These are phyloP conservation scores for Malus hybrid DNA, from an alignment of 331 rosid species.

Conservation along the genomic window DNA sequence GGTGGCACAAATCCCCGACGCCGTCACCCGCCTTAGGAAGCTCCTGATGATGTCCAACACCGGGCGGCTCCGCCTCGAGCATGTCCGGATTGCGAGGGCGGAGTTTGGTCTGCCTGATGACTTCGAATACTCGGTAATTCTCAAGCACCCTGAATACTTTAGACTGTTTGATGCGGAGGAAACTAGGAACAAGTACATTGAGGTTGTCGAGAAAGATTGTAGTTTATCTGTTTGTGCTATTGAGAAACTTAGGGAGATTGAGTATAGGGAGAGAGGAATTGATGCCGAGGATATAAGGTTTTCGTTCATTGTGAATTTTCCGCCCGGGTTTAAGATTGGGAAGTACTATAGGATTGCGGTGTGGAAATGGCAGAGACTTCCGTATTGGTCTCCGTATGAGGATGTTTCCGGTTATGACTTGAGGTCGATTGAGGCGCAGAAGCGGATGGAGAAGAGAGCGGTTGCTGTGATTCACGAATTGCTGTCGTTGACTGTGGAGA, in stretches of 20 bases:
- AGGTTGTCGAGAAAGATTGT: slow-evolving; percentile 47
- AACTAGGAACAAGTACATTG: slow-evolving; percentile 80
- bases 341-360: slow-evolving; percentile 69
- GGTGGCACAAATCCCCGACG: slow-evolving; percentile 37
- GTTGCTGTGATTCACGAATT: slow-evolving; percentile 76
- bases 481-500: slow-evolving; percentile 76
- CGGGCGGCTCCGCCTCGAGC: slow-evolving; percentile 64
- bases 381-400: slow-evolving; percentile 91
- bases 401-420: slow-evolving; percentile 66
- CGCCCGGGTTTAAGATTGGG: slow-evolving; percentile 81
- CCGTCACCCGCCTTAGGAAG: slow-evolving; percentile 65
- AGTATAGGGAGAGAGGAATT: slow-evolving; percentile 62
- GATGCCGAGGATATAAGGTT: slow-evolving; percentile 73
- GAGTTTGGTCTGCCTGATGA: slow-evolving; percentile 71
- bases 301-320: slow-evolving; percentile 67
- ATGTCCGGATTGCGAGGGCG: slow-evolving; percentile 63
- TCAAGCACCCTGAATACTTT: slow-evolving; percentile 57
- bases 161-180: slow-evolving; percentile 60
- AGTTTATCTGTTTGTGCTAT: slow-evolving; percentile 48
- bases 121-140: slow-evolving; percentile 64
- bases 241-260: slow-evolving; percentile 65
- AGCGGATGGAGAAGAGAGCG: slow-evolving; percentile 77
- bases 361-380: slow-evolving; percentile 90
- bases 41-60: slow-evolving; percentile 72
- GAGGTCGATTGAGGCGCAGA: slow-evolving; percentile 83